A percentile compares a stretch with the other conserved stretches of the same genome.
Evolutionary conservation across 2,329 filamentous ascomycete genomes (phyloP).

Genomic region (Huntiella decipiens): DNA sequence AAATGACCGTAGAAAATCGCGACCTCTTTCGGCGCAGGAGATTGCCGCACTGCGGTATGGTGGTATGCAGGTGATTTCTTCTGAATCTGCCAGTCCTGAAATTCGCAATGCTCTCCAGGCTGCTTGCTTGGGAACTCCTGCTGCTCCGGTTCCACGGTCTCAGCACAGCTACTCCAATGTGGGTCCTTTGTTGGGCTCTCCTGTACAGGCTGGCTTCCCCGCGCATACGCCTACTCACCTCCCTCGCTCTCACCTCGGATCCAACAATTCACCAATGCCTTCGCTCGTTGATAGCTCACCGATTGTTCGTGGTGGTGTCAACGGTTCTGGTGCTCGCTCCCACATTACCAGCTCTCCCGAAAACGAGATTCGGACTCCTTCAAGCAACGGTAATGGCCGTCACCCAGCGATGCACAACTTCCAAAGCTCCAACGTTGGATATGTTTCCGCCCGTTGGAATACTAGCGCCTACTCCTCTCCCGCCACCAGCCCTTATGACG

Average conservation of each 20-base stretch:
- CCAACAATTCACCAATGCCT: conserved; percentile 6
- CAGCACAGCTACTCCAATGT: conserved; percentile 10
- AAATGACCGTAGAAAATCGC: conserved; percentile 76
- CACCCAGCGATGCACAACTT: conserved; percentile 14
- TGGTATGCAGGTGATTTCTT: conserved; percentile 31
- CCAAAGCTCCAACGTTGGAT: conserved; percentile 25
- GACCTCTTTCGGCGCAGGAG: conserved; percentile 62
- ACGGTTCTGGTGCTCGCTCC: background rate
- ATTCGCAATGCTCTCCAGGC: conserved; percentile 15
- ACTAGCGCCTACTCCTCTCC: conserved; percentile 32
- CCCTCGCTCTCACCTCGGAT: conserved; percentile 14
- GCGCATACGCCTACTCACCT: conserved; percentile 16
- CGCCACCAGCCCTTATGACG: conserved; percentile 19
- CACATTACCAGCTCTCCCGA: conserved; percentile 9
- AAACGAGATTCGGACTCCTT: conserved; percentile 10
- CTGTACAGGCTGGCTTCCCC: conserved; percentile 5
- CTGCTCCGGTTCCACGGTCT: conserved; percentile 17
- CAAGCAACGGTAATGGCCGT: conserved; percentile 5
- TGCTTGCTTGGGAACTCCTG: conserved; percentile 12
- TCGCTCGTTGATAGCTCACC: conserved; percentile 10
- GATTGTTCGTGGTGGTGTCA: conserved; percentile 1
- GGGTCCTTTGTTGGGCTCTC: background rate
- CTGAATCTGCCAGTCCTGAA: conserved; percentile 18
- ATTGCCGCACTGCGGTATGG: conserved; percentile 42
- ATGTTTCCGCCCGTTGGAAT: conserved; percentile 40